Percentiles rank a stretch among this genome's conserved stretches.
Conservation (phyloP, 2,329 filamentous ascomycete species). For the Alternaria ventricosa region DNA sequence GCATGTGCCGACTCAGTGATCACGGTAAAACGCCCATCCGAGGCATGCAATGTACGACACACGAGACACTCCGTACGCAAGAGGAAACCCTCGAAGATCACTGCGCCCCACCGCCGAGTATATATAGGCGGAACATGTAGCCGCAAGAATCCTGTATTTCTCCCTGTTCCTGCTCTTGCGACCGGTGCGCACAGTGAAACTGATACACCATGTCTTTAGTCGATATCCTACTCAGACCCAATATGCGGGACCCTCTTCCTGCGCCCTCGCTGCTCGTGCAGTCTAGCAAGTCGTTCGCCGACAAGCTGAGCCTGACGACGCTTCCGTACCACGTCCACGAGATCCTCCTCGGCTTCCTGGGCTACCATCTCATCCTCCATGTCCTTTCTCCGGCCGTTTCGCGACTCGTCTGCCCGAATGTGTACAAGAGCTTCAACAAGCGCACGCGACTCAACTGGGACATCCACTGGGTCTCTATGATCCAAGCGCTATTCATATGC, state of each 20-base stretch:
- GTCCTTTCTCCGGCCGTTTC: conserved; percentile 73
- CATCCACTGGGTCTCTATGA: conserved; percentile 82
- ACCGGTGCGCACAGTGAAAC: conserved; percentile 5
- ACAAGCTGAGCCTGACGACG: conserved; percentile 66
- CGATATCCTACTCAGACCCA: conserved; percentile 30
- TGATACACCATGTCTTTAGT: conserved; percentile 28
- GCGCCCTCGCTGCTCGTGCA: conserved; percentile 62
- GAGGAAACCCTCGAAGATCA: conserved; percentile 3
- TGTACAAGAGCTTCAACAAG: conserved; percentile 67
- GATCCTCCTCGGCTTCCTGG: conserved; percentile 67
- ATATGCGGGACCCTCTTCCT: conserved; percentile 76
- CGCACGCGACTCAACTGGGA: conserved; percentile 80
- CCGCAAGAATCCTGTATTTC: conserved; percentile 5
- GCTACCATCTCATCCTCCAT: conserved; percentile 73
- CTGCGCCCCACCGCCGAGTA: conserved; percentile 1
- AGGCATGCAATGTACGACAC: conserved; percentile 10
- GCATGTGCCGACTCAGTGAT: conserved; percentile 13
- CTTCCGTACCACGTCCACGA: conserved; percentile 82
- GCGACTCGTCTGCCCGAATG: conserved; percentile 63
- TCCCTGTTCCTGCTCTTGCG: background rate
- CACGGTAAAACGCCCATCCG: conserved; percentile 17
- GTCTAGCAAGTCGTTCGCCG: conserved; percentile 68
- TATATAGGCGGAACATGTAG: conserved; percentile 14
- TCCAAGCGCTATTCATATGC: conserved; percentile 77
- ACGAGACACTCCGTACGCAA: conserved; percentile 9